phyloP scores from a whole-genome alignment of 1,284 basidiomycete genomes.

The Hymenochaete sp. region DNA sequence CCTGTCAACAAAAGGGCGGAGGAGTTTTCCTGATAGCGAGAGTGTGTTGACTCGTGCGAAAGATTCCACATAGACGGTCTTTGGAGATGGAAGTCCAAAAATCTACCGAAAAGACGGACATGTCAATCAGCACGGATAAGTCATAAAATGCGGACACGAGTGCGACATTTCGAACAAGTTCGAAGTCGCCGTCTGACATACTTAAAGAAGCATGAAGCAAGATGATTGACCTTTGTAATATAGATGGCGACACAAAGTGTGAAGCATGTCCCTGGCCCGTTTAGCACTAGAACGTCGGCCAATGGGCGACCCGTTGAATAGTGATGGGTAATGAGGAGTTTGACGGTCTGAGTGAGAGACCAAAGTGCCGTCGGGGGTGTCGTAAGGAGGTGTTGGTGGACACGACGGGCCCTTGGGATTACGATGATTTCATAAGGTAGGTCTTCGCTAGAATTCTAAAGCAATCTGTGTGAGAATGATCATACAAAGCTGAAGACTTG shows the following conservation, averaged over 20 bases:
- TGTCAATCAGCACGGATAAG: slow-evolving; percentile 6
- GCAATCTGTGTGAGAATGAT: too few species aligned
- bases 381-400: slow-evolving; percentile 71
- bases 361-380: slow-evolving; percentile 54
- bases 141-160: slow-evolving; percentile 6
- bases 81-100: slow-evolving; percentile 64
- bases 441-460: too few species aligned
- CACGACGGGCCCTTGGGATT: slow-evolving; percentile 78
- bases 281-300: slow-evolving; percentile 79
- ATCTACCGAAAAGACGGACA: slow-evolving; percentile 49
- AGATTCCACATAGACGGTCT: slow-evolving; percentile 86
- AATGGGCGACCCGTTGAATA: slow-evolving; percentile 31
- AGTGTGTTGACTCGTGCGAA: slow-evolving; percentile 83
- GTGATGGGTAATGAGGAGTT: slow-evolving; percentile 40
- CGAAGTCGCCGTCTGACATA: too few species aligned
- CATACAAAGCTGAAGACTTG: too few species aligned
- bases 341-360: slow-evolving; percentile 53
- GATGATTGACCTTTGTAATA: slow-evolving; percentile 34
- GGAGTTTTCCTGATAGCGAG: slow-evolving; percentile 78
- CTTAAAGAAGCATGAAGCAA: slow-evolving; percentile 14
- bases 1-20: slow-evolving; percentile 78
- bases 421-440: slow-evolving; percentile 47
- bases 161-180: too few species aligned
- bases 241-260: slow-evolving; percentile 69
- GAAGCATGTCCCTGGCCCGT: slow-evolving; percentile 94